Conservation (phyloP, 192 early-diverging fungal genomes). For the Podila clonocystis region DNA sequence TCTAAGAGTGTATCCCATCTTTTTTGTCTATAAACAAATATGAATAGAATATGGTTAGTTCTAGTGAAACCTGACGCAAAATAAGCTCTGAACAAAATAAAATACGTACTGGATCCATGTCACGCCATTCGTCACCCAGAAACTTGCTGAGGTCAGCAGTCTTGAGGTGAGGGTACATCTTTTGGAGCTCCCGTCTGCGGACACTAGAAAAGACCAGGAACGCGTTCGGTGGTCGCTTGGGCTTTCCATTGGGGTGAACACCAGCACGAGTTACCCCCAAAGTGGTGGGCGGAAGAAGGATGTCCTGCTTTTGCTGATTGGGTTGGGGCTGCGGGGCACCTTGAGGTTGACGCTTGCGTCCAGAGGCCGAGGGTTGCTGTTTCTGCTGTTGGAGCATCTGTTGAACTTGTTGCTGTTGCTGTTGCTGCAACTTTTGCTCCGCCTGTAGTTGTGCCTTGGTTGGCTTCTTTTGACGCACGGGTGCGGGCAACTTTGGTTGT, state of each 20-base stretch:
- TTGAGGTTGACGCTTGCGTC: constrained; percentile 16
- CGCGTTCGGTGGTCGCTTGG: constrained; percentile 74
- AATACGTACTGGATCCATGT: constrained; percentile 51
- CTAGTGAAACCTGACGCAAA: too few relatives aligned
- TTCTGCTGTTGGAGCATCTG: constrained; percentile 13
- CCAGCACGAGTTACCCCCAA: constrained; percentile 8
- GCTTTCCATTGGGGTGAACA: constrained; percentile 42
- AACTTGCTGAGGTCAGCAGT: constrained; percentile 75
- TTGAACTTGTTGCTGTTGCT: not conserved
- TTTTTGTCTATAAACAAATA: constrained; percentile 49
- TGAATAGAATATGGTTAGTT: too few relatives aligned
- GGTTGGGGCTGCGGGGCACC: too few relatives aligned
- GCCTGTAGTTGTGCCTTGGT: too few relatives aligned
- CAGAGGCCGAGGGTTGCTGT: not conserved
- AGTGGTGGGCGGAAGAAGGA: constrained; percentile 1
- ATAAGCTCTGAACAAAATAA: not conserved
- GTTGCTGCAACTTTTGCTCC: too few relatives aligned
- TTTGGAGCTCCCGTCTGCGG: constrained; percentile 68
- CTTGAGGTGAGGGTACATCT: constrained; percentile 63
- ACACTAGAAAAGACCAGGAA: constrained; percentile 74
- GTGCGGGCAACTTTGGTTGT: too few relatives aligned
- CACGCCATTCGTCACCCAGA: constrained; percentile 74
- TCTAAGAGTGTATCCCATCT: constrained; percentile 62
- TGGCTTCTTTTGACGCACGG: too few relatives aligned
- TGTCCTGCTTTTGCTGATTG: not conserved